Conservation (phyloP, 169 alveolate species). For the Plasmodium knowlesi region DNA sequence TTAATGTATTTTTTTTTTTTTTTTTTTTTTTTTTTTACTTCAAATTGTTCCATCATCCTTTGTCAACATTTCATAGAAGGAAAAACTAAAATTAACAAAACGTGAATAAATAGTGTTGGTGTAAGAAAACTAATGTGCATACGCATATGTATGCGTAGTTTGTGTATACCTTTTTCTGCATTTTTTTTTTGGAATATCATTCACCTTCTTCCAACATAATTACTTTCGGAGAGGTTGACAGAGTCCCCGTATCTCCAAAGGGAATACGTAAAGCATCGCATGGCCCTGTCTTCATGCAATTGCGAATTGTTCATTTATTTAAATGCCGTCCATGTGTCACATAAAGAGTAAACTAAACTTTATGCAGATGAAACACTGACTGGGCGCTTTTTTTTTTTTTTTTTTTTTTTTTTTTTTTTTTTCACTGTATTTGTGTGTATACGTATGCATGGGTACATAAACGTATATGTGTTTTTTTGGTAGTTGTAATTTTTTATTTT, state of each 20-base stretch:
- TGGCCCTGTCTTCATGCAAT: background rate
- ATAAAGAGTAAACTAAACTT: background rate
- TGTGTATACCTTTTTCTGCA: background rate
- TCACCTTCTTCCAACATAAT: background rate
- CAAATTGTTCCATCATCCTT: slow-evolving; percentile 40
- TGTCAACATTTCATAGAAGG: slow-evolving; percentile 24
- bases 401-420: background rate
- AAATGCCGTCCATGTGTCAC: background rate
- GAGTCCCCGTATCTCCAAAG: background rate
- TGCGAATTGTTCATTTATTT: background rate
- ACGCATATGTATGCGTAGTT: background rate
- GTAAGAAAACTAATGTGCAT: background rate
- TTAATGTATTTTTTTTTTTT: slow-evolving; percentile 43
- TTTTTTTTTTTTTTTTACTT: slow-evolving; percentile 15
- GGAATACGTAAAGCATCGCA: background rate
- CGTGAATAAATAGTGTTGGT: background rate
- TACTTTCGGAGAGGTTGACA: background rate
- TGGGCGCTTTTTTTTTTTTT: background rate
- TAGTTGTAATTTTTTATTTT: slow-evolving; percentile 8
- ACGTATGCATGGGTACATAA: background rate
- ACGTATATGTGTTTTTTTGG: background rate
- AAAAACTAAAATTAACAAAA: slow-evolving; percentile 34
- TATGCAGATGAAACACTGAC: background rate
- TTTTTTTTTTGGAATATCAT: background rate
- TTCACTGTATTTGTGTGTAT: slow-evolving; percentile 7